Evolutionary conservation across 306 rosid species (phyloP), one percentile per base, ranked within the genome.

Genomic region (Leucaena leucocephala): DNA sequence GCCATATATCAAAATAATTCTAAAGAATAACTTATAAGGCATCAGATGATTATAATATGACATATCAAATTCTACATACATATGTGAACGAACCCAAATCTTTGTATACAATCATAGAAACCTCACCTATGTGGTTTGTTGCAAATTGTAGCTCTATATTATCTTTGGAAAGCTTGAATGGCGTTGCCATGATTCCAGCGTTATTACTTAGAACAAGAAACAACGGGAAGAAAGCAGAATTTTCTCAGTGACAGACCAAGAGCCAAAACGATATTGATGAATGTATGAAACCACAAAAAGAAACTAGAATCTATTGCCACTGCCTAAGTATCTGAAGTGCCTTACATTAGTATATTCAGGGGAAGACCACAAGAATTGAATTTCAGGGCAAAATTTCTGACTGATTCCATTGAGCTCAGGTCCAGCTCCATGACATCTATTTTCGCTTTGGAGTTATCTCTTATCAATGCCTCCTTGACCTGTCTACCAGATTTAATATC

Each of bases 121-220:
- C 71, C 78, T 62, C 68, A 87, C 98, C 97, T 21, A 87, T 2
- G 70, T 93, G 94, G 76, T 91, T 93, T 49, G 94, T 93, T 4
- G 94, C 98, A 80, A 93, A 89, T 64, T 91, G 94, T 77, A 89
- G 82, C 79, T 93, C 98, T 80, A 89, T 87, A 43, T 85, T 84
- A 81, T 93, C 97, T 75, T 85, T 86, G 62, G 96, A 93, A 82
- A 89, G 94, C 81, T 39, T 68, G 86, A 87, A 93, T 4, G 92
- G 91, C n/a, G 88, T 82, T 49, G 94, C 94, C 96, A 90, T 89
- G 58, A 89, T 77, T 86, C 97, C 96, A 81, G 96, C 93, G 85
- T 93, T 91, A 76, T 93, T 93, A 81, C 98, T 89, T 85, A 75
- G 71, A 70, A 76, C 13, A 19, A 5, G 3, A 74, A 58, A 68